Evolutionary conservation across 257 asterid species (phyloP), one percentile per base, ranked within the genome.

Genomic region (Schizonepeta tenuifolia): DNA sequence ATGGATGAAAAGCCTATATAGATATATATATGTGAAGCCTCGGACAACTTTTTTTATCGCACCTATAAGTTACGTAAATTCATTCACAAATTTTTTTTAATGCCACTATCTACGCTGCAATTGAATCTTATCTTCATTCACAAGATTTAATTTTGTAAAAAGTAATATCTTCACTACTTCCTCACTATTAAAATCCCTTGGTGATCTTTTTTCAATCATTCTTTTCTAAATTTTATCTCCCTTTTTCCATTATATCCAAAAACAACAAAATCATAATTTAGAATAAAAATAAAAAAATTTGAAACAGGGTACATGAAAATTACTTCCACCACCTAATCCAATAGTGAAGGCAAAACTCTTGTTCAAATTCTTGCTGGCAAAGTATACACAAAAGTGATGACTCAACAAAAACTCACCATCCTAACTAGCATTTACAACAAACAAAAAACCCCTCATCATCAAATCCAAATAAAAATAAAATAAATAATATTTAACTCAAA

Each of bases 371-470:
- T 71, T 62, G 74, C 11, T 9, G 43, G 41, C 61, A 2, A 69
- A 56, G 69, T 75, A 64, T 63, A 26, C 67, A 67, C 77, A 65
- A 31, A 54, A 71, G 74, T 57, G 18, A 60, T 18, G 69, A 60
- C 66, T 59, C 60, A 57, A 31, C 76, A 70, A 74, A 26, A 67
- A 55, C 81, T 72, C 82, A 72, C 43, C 61, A 75, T 35, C 76
- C 80, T 54, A 74, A 71, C 78, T 78, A 70, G 54, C 38, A 75
- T 51, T 66, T 71, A 85, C 84, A 75, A 62, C 83, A 82, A 78
- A 67, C 47, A 62, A 71, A 69, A 68, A 41, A 56, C 67, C 56
- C 50, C 50, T 50, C 65, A 35, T 43, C 55, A 17, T 51, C 57
- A 17, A 51, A 17, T 51, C 8, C 2, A 67, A 71, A 68, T 9